Conservation (phyloP, 768 basidiomycete species). For the Baorangia bicolor region DNA sequence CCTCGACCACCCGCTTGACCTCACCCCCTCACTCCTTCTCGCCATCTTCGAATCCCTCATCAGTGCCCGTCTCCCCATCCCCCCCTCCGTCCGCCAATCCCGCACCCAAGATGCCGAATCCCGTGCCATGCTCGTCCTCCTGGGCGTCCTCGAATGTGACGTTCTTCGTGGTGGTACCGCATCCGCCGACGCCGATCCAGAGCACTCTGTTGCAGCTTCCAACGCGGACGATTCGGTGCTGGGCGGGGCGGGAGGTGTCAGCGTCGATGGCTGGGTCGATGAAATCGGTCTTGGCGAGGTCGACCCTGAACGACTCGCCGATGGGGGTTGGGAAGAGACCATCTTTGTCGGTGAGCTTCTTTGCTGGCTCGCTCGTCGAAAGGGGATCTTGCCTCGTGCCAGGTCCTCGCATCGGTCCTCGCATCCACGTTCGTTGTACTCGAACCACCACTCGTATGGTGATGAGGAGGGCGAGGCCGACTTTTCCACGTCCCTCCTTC, state of each 20-base stretch:
- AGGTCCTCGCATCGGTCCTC: not conserved
- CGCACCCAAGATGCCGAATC: conserved; percentile 43
- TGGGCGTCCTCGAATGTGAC: conserved; percentile 71
- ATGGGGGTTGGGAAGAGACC: conserved; percentile 66
- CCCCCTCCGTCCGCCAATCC: conserved; percentile 34
- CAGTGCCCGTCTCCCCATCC: conserved; percentile 50
- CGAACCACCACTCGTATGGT: conserved; percentile 19
- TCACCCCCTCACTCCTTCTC: conserved; percentile 71
- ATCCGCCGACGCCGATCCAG: not conserved
- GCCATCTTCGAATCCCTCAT: conserved; percentile 67
- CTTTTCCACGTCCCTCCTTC: conserved; percentile 26
- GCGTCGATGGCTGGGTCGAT: conserved; percentile 32
- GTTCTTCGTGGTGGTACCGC: conserved; percentile 52
- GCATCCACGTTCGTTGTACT: conserved; percentile 18
- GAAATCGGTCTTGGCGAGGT: conserved; percentile 66
- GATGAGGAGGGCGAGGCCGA: conserved; percentile 20
- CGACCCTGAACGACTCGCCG: conserved; percentile 63
- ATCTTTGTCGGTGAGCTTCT: conserved; percentile 63
- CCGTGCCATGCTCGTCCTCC: conserved; percentile 70
- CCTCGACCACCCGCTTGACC: conserved; percentile 53
- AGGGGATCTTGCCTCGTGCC: conserved; percentile 32
- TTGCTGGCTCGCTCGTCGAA: conserved; percentile 62
- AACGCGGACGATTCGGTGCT: conserved; percentile 31
- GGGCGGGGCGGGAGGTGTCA: conserved; percentile 22
- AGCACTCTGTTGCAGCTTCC: conserved; percentile 6